Evolutionary conservation across 805 yeast genomes (phyloP).

Genomic region (Sugiyamaella marilandica): DNA sequence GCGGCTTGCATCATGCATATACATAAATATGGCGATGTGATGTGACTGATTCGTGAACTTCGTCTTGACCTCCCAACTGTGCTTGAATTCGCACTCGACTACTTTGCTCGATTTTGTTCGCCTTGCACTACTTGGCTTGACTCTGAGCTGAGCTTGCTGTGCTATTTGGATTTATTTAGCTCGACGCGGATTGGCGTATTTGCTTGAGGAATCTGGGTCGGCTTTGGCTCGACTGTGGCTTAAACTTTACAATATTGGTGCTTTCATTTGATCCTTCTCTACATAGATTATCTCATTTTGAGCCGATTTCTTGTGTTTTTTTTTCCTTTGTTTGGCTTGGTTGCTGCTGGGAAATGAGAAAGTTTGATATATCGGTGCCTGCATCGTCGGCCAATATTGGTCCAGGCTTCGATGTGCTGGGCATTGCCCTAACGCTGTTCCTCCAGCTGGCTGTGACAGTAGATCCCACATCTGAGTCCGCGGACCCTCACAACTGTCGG

Average conservation of each 20-base stretch:
- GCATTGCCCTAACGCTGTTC: slow-evolving; percentile 77
- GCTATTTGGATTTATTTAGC: too few species aligned
- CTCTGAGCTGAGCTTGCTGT: not conserved
- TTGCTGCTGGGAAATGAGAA: slow-evolving; percentile 28
- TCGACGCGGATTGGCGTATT: too few species aligned
- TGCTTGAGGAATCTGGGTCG: too few species aligned
- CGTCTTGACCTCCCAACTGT: not conserved
- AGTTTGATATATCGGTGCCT: slow-evolving; percentile 70
- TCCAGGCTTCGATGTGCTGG: slow-evolving; percentile 96
- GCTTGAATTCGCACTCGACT: not conserved
- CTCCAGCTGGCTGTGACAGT: slow-evolving; percentile 65
- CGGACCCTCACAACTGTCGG: slow-evolving; percentile 67
- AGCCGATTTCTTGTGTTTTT: not conserved
- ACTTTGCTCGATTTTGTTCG: not conserved
- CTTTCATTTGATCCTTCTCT: too few species aligned
- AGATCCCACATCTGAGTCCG: slow-evolving; percentile 38
- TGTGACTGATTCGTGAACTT: not conserved
- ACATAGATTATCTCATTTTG: not conserved
- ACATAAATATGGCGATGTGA: not conserved
- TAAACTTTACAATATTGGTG: not conserved
- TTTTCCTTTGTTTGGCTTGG: too few species aligned
- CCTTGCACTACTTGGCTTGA: not conserved
- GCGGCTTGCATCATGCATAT: not conserved
- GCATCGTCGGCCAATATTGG: slow-evolving; percentile 98
- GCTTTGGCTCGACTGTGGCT: too few species aligned